Evolutionary conservation across 495 filamentous ascomycete species (phyloP).

Genomic region (Neurospora sp.): DNA sequence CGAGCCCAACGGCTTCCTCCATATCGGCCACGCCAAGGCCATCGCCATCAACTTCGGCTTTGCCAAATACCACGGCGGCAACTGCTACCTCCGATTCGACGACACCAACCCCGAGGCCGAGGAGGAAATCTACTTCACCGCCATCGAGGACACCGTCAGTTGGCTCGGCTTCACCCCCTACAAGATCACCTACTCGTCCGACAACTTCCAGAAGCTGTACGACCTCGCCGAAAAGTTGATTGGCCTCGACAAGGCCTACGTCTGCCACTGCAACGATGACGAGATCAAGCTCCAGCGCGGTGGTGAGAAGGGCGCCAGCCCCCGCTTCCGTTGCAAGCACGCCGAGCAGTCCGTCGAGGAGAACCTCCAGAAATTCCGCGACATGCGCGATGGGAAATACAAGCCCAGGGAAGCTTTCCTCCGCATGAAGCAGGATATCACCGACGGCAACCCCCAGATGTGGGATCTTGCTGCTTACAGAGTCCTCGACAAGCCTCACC

Average conservation of each 20-base stretch:
- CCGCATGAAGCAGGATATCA: conserved; percentile 77
- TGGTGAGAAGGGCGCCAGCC: conserved; percentile 53
- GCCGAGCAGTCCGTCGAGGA: conserved; percentile 63
- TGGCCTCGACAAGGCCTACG: conserved; percentile 61
- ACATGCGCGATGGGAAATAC: conserved; percentile 87
- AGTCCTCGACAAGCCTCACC: conserved; percentile 59
- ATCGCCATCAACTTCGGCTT: conserved; percentile 97
- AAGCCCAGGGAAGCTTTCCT: conserved; percentile 77
- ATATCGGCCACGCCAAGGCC: conserved; percentile 92
- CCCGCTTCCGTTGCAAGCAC: conserved; percentile 70
- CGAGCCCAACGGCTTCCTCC: conserved; percentile 75
- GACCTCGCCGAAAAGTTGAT: conserved; percentile 83
- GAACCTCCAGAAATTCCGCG: conserved; percentile 73
- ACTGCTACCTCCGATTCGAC: conserved; percentile 58
- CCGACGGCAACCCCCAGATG: conserved; percentile 55
- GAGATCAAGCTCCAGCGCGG: conserved; percentile 83
- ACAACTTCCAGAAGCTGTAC: conserved; percentile 82
- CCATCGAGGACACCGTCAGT: conserved; percentile 67
- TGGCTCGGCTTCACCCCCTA: conserved; percentile 78
- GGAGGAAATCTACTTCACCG: conserved; percentile 65
- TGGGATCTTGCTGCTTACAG: conserved; percentile 77
- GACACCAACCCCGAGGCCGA: conserved; percentile 82
- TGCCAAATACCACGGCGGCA: conserved; percentile 72
- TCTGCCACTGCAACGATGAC: conserved; percentile 45
- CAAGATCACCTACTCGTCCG: conserved; percentile 65